Conservation (phyloP, 495 filamentous ascomycete species). For the Xylaria sp. region DNA sequence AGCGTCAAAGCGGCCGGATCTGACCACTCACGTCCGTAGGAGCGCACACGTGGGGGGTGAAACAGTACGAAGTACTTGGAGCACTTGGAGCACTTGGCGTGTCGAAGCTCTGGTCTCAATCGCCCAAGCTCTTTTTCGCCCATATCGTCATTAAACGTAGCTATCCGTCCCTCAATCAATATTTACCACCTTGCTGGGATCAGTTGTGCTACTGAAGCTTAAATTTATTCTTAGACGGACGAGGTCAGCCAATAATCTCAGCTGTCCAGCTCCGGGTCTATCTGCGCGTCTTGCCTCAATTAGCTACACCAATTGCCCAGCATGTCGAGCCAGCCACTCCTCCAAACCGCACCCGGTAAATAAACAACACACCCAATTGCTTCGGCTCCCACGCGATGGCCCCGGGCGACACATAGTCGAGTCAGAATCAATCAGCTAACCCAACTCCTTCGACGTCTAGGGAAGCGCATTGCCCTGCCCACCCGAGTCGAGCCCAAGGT, state of each 20-base stretch:
- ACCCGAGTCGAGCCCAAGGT: conserved; percentile 99
- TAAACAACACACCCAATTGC: conserved; percentile 28
- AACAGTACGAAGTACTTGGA: conserved; percentile 10
- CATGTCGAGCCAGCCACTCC: conserved; percentile 97
- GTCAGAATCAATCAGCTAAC: conserved; percentile 10
- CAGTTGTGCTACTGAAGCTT: background rate
- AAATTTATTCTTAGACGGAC: background rate
- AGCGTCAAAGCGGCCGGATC: conserved; percentile 5
- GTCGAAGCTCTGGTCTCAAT: conserved; percentile 8
- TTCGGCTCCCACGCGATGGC: conserved; percentile 1
- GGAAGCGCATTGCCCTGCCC: conserved; percentile 97
- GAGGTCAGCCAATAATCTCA: background rate
- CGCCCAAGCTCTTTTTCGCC: conserved; percentile 8
- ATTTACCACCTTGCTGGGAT: background rate
- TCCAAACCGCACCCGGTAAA: conserved; percentile 84
- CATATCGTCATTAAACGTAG: conserved; percentile 16
- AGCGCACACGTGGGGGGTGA: conserved; percentile 22
- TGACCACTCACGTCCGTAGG: conserved; percentile 15
- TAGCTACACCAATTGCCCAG: conserved; percentile 13
- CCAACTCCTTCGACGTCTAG: conserved; percentile 48
- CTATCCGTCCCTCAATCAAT: background rate
- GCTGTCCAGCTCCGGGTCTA: background rate
- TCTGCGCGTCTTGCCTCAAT: background rate
- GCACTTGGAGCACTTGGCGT: conserved; percentile 6
- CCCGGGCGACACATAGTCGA: conserved; percentile 1